Conservation (phyloP, 2,329 filamentous ascomycete species). For the Mycocentrospora acerina region DNA sequence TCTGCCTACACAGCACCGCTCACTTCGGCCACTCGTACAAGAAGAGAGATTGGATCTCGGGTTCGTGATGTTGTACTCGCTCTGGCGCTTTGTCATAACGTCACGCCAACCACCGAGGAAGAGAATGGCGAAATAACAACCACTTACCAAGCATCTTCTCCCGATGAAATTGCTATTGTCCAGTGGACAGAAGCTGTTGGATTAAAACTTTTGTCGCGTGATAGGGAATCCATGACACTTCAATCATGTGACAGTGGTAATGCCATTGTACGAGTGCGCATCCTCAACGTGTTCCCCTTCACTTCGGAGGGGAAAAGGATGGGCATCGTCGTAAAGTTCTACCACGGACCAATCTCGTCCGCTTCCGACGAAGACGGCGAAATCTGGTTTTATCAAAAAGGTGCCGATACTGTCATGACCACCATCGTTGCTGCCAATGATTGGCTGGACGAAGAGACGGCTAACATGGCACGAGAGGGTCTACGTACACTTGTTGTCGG, state of each 20-base stretch:
- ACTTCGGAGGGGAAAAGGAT: slow-evolving; percentile 97
- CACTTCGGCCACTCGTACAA: slow-evolving; percentile 72
- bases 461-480: slow-evolving; percentile 98
- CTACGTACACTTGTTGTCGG: slow-evolving; percentile 92
- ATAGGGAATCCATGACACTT: slow-evolving; percentile 81
- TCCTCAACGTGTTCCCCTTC: slow-evolving; percentile 94
- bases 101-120: slow-evolving; percentile 87
- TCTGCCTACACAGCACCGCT: slow-evolving; percentile 65
- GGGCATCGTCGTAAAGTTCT: slow-evolving; percentile 93
- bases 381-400: slow-evolving; percentile 99
- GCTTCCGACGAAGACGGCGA: slow-evolving; percentile 63
- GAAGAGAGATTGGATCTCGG: slow-evolving; percentile 88
- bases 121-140: slow-evolving; percentile 75
- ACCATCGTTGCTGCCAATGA: slow-evolving; percentile 93
- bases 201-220: slow-evolving; percentile 77
- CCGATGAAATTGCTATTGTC: slow-evolving; percentile 97
- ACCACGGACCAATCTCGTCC: slow-evolving; percentile 44
- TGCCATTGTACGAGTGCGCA: slow-evolving; percentile 78
- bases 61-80: slow-evolving; percentile 92
- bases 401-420: slow-evolving; percentile 98
- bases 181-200: slow-evolving; percentile 93
- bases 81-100: slow-evolving; percentile 92
- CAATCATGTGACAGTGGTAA: slow-evolving; percentile 74
- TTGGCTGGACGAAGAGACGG: slow-evolving; percentile 97
- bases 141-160: slow-evolving; percentile 94